phyloP scores from a whole-genome alignment of 768 basidiomycete species.

The Tylopilus rubrobrunneus region DNA sequence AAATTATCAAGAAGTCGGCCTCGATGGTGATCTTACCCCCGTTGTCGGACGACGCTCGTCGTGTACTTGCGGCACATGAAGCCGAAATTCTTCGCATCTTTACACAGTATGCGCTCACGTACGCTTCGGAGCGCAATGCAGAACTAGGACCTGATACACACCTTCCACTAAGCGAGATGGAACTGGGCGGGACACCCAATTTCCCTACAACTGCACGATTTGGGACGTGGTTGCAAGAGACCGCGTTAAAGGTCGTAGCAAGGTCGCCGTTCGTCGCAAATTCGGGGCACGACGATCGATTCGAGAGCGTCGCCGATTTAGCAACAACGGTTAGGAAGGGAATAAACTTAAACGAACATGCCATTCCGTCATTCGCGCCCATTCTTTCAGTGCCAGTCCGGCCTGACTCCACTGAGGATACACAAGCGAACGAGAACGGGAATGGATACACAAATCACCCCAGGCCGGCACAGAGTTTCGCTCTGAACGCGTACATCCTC shows the following conservation, averaged over 20 bases:
- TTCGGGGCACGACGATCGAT: slow-evolving; percentile 61
- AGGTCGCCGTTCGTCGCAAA: slow-evolving; percentile 65
- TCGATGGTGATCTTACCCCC: slow-evolving; percentile 56
- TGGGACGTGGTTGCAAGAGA: slow-evolving; percentile 34
- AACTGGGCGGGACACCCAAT: slow-evolving; percentile 17
- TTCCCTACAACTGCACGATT: slow-evolving; percentile 25
- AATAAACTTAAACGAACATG: slow-evolving; percentile 53
- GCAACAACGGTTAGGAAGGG: slow-evolving; percentile 48
- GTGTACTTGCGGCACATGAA: slow-evolving; percentile 45
- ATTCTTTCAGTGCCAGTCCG: slow-evolving; percentile 28
- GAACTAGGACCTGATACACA: slow-evolving; percentile 39
- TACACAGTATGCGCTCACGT: slow-evolving; percentile 50
- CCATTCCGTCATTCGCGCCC: slow-evolving; percentile 51
- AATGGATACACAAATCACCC: neutral
- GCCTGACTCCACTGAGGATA: neutral
- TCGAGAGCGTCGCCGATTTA: slow-evolving; percentile 49
- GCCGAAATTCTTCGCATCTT: slow-evolving; percentile 51
- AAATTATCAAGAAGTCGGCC: slow-evolving; percentile 42
- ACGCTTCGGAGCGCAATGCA: slow-evolving; percentile 36
- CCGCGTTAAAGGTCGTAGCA: slow-evolving; percentile 36
- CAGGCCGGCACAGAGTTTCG: slow-evolving; percentile 8
- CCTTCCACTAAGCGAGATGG: slow-evolving; percentile 46
- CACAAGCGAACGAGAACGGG: neutral
- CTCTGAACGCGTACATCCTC: slow-evolving; percentile 60
- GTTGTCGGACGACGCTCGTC: slow-evolving; percentile 37